These are phyloP conservation scores for Cutaneotrichosporon sp. DNA, from an alignment of 1,284 basidiomycete genomes.

Conservation along the genomic window DNA sequence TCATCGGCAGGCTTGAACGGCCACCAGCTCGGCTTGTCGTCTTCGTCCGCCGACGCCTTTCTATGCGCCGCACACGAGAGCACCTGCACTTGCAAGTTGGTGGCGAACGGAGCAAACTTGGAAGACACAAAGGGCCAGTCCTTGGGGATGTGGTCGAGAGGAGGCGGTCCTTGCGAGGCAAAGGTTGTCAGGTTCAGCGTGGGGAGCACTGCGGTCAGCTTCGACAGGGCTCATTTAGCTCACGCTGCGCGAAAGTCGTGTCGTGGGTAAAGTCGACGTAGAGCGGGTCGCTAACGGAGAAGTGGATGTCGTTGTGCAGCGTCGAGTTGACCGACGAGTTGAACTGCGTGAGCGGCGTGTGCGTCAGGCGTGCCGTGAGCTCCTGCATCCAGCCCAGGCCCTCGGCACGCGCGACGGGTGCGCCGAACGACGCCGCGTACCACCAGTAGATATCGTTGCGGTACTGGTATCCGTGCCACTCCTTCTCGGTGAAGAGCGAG, in stretches of 20 bases:
- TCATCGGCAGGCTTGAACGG: slow-evolving; percentile 14
- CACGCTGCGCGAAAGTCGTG: slow-evolving; percentile 48
- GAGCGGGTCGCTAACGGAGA: slow-evolving; percentile 64
- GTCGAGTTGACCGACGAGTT: slow-evolving; percentile 62
- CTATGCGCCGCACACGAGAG: slow-evolving; percentile 53
- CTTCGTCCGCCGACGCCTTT: not conserved
- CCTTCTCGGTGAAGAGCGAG: slow-evolving; percentile 63
- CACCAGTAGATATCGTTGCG: slow-evolving; percentile 54
- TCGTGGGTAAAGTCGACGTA: slow-evolving; percentile 52
- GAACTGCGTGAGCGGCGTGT: slow-evolving; percentile 58
- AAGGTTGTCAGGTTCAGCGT: slow-evolving; percentile 69
- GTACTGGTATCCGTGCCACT: slow-evolving; percentile 67
- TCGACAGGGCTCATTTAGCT: slow-evolving; percentile 7
- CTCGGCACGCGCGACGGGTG: slow-evolving; percentile 49
- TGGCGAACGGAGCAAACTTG: slow-evolving; percentile 58
- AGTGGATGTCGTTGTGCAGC: slow-evolving; percentile 60
- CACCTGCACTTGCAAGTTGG: slow-evolving; percentile 63
- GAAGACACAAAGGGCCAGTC: slow-evolving; percentile 54
- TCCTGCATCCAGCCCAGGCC: slow-evolving; percentile 56
- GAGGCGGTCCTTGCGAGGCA: slow-evolving; percentile 66
- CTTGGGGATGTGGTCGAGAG: slow-evolving; percentile 67
- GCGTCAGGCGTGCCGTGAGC: slow-evolving; percentile 49
- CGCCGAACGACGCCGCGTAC: slow-evolving; percentile 52
- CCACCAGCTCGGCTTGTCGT: slow-evolving; percentile 18
- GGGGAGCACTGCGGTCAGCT: slow-evolving; percentile 56